phyloP scores from a whole-genome alignment of 768 basidiomycete genomes.

The Phylloporus arenicola region DNA sequence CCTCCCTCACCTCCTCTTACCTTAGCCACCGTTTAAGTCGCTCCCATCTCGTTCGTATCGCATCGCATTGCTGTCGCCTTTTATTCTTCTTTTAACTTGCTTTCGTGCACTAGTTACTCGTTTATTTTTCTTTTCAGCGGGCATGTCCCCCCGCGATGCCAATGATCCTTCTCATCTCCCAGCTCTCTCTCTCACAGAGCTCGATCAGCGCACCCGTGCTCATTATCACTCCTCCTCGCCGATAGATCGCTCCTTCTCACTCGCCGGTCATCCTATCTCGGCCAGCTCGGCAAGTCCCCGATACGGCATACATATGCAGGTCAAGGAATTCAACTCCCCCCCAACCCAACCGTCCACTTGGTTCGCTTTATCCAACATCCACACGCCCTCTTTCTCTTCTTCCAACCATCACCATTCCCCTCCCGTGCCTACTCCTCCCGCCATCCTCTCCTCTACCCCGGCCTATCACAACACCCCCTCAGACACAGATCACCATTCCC shows the following conservation, averaged over 20 bases:
- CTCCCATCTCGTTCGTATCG: constrained; percentile 26
- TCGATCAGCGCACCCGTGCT: constrained; percentile 23
- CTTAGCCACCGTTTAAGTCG: constrained; percentile 31
- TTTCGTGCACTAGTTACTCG: constrained; percentile 29
- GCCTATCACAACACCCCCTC: constrained; percentile 13
- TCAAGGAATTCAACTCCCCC: constrained; percentile 33
- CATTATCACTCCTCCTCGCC: constrained; percentile 12
- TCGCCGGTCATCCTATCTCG: constrained; percentile 14
- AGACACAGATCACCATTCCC: constrained; percentile 20
- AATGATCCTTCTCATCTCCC: constrained; percentile 37
- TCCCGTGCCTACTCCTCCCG: constrained; percentile 24
- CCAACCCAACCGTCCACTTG: constrained; percentile 26
- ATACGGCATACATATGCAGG: constrained; percentile 32
- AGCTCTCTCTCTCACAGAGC: constrained; percentile 26
- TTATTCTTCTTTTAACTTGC: constrained; percentile 19
- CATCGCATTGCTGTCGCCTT: constrained; percentile 33
- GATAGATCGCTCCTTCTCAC: constrained; percentile 21
- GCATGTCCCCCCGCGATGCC: constrained; percentile 43
- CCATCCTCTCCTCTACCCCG: constrained; percentile 15
- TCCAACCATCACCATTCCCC: constrained; percentile 44
- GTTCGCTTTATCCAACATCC: constrained; percentile 32
- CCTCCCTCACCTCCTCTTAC: constrained; percentile 17
- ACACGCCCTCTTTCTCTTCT: constrained; percentile 32
- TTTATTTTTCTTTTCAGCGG: constrained; percentile 25
- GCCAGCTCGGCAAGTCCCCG: constrained; percentile 30